A percentile compares a stretch with the other conserved stretches of the same genome.
Conservation (phyloP, 1,139 yeast species). For the Candida pseudocylindracea region DNA sequence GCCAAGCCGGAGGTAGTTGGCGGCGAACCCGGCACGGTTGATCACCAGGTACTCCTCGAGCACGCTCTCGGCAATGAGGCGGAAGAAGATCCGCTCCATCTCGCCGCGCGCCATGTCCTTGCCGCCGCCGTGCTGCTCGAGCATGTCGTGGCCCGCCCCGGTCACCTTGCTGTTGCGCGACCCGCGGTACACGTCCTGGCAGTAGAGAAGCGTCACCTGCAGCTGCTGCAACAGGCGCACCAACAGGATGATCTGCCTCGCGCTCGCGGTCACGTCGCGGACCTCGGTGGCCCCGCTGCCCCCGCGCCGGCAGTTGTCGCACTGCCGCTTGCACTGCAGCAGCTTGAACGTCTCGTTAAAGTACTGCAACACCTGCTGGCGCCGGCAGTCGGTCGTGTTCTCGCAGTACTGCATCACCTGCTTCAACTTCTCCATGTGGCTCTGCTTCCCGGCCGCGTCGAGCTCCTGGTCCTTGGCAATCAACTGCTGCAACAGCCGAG, state of each 20-base stretch:
- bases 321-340: slow-evolving; percentile 38
- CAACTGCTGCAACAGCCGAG: slow-evolving; percentile 48
- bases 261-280: slow-evolving; percentile 5
- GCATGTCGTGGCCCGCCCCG: slow-evolving; percentile 35
- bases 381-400: slow-evolving; percentile 72
- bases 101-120: slow-evolving; percentile 37
- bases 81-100: slow-evolving; percentile 64
- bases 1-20: slow-evolving; percentile 49
- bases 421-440: slow-evolving; percentile 53
- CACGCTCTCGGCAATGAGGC: slow-evolving; percentile 44
- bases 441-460: slow-evolving; percentile 43
- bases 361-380: slow-evolving; percentile 73
- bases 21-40: slow-evolving; percentile 47
- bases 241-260: slow-evolving; percentile 36
- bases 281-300: slow-evolving; percentile 36
- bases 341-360: slow-evolving; percentile 70
- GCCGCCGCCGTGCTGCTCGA: slow-evolving; percentile 52
- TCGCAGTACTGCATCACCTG: slow-evolving; percentile 88
- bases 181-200: slow-evolving; percentile 74
- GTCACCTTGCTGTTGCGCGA: slow-evolving; percentile 38
- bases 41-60: slow-evolving; percentile 51
- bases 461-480: slow-evolving; percentile 58
- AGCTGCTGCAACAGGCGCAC: slow-evolving; percentile 33
- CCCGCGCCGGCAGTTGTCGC: slow-evolving; percentile 63
- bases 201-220: slow-evolving; percentile 57